Evolutionary conservation across 2,329 filamentous ascomycete genomes (phyloP).

Genomic region (Fusarium sp.): DNA sequence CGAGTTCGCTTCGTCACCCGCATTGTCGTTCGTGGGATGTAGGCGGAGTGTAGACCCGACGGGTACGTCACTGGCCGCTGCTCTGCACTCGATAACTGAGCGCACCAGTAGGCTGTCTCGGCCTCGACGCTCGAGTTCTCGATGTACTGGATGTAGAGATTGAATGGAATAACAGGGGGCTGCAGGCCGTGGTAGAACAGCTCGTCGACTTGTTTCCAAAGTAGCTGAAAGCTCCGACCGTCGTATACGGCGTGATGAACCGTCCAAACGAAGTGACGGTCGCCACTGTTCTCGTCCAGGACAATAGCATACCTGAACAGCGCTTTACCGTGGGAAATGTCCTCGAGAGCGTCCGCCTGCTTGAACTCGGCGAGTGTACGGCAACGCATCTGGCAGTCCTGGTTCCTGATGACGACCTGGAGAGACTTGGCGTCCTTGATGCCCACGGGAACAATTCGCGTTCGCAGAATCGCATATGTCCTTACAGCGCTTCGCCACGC

Average conservation of each 20-base stretch:
- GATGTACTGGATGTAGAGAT: constrained; percentile 10
- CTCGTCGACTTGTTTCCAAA: constrained; percentile 12
- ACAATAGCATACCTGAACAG: constrained; percentile 14
- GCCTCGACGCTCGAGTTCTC: constrained; percentile 14
- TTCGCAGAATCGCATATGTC: constrained; percentile 13
- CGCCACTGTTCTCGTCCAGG: constrained; percentile 11
- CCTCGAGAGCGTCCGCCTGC: constrained; percentile 12
- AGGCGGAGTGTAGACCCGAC: constrained; percentile 10
- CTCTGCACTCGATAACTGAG: constrained; percentile 8
- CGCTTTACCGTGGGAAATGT: constrained; percentile 9
- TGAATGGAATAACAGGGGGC: constrained; percentile 14
- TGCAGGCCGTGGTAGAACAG: constrained; percentile 11
- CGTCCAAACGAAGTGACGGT: constrained; percentile 12
- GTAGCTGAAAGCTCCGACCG: constrained; percentile 12
- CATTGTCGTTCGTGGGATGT: constrained; percentile 12
- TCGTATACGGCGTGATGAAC: constrained; percentile 15
- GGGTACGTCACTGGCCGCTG: constrained; percentile 9
- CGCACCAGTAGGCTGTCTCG: constrained; percentile 13
- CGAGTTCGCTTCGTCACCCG: constrained; percentile 13
- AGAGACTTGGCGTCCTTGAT: constrained; percentile 15
- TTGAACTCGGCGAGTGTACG: constrained; percentile 10
- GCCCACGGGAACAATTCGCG: constrained; percentile 11
- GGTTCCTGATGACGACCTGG: constrained; percentile 12
- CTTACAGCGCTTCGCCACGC: constrained; percentile 13
- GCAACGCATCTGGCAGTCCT: constrained; percentile 8